Conservation (phyloP, 163 green algal species). For the Coccomyxa subellipsoidea region DNA sequence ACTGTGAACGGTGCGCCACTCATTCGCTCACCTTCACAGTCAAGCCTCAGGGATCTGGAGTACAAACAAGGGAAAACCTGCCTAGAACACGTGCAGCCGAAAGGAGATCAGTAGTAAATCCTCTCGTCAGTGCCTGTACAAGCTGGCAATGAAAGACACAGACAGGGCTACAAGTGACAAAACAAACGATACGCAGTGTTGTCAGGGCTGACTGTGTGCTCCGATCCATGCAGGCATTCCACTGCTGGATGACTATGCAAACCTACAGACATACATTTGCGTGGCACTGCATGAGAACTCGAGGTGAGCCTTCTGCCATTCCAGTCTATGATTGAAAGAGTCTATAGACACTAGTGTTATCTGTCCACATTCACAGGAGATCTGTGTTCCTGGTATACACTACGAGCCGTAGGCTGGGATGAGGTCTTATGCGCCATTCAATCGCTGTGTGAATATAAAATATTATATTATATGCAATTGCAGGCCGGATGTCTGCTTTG, state of each 20-base stretch:
- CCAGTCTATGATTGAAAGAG: no score
- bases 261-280: constrained; percentile 33
- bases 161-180: background rate
- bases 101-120: background rate
- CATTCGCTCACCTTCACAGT: background rate
- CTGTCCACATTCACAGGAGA: background rate
- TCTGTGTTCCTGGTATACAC: no score
- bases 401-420: background rate
- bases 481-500: background rate
- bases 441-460: background rate
- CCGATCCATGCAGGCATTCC: constrained; percentile 14
- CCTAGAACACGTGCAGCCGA: background rate
- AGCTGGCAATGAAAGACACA: background rate
- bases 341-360: no score
- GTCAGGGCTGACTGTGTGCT: background rate
- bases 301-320: background rate
- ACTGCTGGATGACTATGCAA: constrained; percentile 12
- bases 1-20: constrained; percentile 26
- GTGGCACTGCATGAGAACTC: constrained; percentile 11
- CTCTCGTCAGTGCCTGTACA: no score
- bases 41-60: background rate
- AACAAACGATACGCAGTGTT: background rate
- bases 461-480: background rate
- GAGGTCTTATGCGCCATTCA: background rate
- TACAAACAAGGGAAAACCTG: background rate